Evolutionary conservation across 75 land plant species (phyloP), one percentile per base, ranked within the genome.

Genomic region (Pinus taeda): DNA sequence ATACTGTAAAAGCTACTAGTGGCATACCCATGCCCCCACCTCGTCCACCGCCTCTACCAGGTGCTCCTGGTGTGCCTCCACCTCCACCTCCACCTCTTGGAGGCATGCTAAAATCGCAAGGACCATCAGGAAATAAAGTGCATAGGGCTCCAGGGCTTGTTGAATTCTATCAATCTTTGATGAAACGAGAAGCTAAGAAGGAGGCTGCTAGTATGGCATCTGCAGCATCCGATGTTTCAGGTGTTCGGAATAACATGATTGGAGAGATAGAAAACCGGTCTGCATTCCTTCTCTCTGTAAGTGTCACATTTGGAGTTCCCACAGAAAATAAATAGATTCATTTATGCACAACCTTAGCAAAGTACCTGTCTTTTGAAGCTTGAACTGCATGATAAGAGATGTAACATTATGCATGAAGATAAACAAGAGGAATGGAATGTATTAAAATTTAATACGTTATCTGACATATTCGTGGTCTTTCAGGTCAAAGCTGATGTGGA

Each of bases 111-210:
- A 69, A 69, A 69, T 69, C 53, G 42, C 72, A 42, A 69, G 72
- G 72, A 69, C 84, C 84, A 12, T 59, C 79, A 59, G 77, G 80
- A 73, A 88, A 87, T 49, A 89, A 96, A 72, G 95, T 97, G 45
- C 98, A 94, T 59, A 83, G 99, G 33, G 99, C 99, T 72, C 99
- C 99, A 30, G 99, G 93, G 79, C 81, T 97, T 7, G 99, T 97
- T 9, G 96, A 97, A 74, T 95, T 97, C 63, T 97, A 97, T 74
- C 99, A 97, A 75, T 74, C 92, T 59, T 69, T 95, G 79, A 95
- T 97, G 99, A 97, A 91, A 81, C 90, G 95, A 21, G 99, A 95
- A 56, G 95, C 95, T 39, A 97, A 92, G 95, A 92, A 87, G 76
- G 90, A 88, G 57, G 74, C 86, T 17, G 3, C 88, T 30, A 53